Percentiles rank a stretch among this genome's conserved stretches.
phyloP scores from a whole-genome alignment of 257 asterid species.

The Craterostigma plantagineum region DNA sequence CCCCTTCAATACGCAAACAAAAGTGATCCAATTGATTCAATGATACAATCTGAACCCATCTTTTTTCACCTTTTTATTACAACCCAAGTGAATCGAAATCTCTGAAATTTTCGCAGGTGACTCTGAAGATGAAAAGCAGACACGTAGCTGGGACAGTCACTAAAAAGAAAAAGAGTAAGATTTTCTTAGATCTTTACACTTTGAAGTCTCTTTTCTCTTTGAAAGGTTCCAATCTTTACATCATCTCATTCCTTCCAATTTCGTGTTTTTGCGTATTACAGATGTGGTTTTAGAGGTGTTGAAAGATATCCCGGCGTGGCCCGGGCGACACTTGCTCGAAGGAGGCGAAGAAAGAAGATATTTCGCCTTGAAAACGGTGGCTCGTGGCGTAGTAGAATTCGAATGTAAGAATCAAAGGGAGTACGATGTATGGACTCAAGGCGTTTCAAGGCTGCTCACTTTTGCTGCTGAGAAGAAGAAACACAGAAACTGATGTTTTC shows the following conservation, averaged over 20 bases:
- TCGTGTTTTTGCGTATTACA: slow-evolving; percentile 10
- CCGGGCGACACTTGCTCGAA: slow-evolving; percentile 87
- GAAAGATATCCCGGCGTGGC: slow-evolving; percentile 83
- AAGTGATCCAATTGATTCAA: slow-evolving; percentile 18
- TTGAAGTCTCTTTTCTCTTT: too few species aligned
- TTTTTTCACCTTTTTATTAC: slow-evolving; percentile 14
- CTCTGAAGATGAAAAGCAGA: slow-evolving; percentile 80
- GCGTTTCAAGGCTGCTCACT: slow-evolving; percentile 68
- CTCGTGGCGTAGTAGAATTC: slow-evolving; percentile 71
- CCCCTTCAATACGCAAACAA: slow-evolving; percentile 2
- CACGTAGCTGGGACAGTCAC: slow-evolving; percentile 93
- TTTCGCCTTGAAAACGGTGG: slow-evolving; percentile 59
- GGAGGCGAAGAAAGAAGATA: slow-evolving; percentile 68
- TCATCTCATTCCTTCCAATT: too few species aligned
- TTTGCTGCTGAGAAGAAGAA: slow-evolving; percentile 59
- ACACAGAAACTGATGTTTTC: slow-evolving; percentile 9
- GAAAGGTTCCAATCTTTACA: too few species aligned
- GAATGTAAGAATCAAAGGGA: slow-evolving; percentile 80
- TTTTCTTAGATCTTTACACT: too few species aligned
- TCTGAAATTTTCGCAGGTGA: slow-evolving; percentile 27
- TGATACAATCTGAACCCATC: slow-evolving; percentile 11
- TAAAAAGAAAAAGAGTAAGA: slow-evolving; percentile 98
- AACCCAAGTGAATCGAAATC: slow-evolving; percentile 15
- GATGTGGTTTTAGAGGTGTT: slow-evolving; percentile 72
- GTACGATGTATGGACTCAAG: slow-evolving; percentile 89